Conservation (phyloP, 2,329 filamentous ascomycete genomes). For the Fusarium sp. region DNA sequence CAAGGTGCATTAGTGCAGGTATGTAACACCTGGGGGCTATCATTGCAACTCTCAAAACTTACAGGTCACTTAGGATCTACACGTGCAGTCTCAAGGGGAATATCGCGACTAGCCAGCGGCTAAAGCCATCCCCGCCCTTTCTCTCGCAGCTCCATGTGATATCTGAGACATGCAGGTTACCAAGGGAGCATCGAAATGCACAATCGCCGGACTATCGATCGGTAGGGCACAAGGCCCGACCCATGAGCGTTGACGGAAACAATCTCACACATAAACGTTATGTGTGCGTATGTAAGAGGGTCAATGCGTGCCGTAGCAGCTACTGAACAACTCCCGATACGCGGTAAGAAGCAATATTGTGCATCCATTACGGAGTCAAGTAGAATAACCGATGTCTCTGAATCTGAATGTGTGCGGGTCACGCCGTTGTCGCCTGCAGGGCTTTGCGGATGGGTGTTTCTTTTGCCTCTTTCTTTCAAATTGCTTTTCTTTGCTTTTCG, state of each 20-base stretch:
- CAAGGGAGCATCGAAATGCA: constrained; percentile 25
- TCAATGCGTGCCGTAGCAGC: constrained; percentile 37
- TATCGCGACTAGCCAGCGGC: constrained; percentile 29
- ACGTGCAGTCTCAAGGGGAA: constrained; percentile 32
- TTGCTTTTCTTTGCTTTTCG: background rate
- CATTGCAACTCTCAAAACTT: constrained; percentile 22
- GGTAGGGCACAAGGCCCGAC: constrained; percentile 37
- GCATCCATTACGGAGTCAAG: constrained; percentile 3
- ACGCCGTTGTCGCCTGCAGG: constrained; percentile 14
- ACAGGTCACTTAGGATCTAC: constrained; percentile 40
- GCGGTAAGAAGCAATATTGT: constrained; percentile 39
- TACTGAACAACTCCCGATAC: constrained; percentile 19
- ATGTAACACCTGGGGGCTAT: constrained; percentile 14
- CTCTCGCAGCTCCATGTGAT: constrained; percentile 43
- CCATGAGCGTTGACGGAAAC: constrained; percentile 24
- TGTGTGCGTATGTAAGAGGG: constrained; percentile 16
- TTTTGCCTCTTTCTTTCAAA: background rate
- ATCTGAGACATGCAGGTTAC: constrained; percentile 46
- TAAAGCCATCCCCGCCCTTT: constrained; percentile 25
- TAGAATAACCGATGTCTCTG: background rate
- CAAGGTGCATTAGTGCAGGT: constrained; percentile 26
- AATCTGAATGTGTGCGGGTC: constrained; percentile 2
- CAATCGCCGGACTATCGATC: constrained; percentile 28
- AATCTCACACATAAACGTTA: constrained; percentile 33
- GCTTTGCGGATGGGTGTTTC: constrained; percentile 6